A percentile compares a stretch with the other conserved stretches of the same genome.
phyloP scores from a whole-genome alignment of 345 rosid species.

The Lepidium aucheri region DNA sequence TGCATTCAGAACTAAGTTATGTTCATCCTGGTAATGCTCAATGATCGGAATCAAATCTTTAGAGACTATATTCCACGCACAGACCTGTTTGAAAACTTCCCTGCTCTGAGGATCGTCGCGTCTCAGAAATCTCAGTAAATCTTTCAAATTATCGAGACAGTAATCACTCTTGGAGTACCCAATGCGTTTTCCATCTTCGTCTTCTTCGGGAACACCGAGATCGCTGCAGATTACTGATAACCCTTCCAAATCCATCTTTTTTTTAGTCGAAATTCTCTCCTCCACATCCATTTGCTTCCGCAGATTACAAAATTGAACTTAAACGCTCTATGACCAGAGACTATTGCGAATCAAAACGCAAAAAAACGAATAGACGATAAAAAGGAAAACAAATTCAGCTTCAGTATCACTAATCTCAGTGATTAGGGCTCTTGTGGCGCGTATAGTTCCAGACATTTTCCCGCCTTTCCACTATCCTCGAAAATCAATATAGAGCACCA shows the following conservation, averaged over 20 bases:
- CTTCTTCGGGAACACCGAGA: constrained; percentile 53
- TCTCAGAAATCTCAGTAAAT: constrained; percentile 69
- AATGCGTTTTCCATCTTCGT: constrained; percentile 36
- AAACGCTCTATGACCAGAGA: background rate
- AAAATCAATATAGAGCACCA: background rate
- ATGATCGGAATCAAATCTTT: constrained; percentile 85
- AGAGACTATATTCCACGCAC: constrained; percentile 72
- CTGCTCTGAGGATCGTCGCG: constrained; percentile 82
- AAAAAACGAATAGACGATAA: background rate
- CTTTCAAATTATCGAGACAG: constrained; percentile 71
- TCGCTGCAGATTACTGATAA: constrained; percentile 62
- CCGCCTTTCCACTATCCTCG: constrained; percentile 12
- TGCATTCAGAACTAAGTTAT: constrained; percentile 58
- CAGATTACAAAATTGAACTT: background rate
- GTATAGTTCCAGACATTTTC: constrained; percentile 5
- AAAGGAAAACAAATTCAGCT: background rate
- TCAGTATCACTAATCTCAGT: background rate
- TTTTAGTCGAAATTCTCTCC: constrained; percentile 22
- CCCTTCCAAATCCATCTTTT: constrained; percentile 49
- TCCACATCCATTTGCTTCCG: constrained; percentile 18
- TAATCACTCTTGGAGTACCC: constrained; percentile 54
- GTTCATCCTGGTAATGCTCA: constrained; percentile 57
- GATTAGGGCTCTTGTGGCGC: constrained; percentile 30
- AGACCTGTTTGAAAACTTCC: constrained; percentile 80
- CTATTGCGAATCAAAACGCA: background rate